Base-by-base conservation (phyloP, 805 yeast genomes). In the Yarrowia alimentaria region DNA sequence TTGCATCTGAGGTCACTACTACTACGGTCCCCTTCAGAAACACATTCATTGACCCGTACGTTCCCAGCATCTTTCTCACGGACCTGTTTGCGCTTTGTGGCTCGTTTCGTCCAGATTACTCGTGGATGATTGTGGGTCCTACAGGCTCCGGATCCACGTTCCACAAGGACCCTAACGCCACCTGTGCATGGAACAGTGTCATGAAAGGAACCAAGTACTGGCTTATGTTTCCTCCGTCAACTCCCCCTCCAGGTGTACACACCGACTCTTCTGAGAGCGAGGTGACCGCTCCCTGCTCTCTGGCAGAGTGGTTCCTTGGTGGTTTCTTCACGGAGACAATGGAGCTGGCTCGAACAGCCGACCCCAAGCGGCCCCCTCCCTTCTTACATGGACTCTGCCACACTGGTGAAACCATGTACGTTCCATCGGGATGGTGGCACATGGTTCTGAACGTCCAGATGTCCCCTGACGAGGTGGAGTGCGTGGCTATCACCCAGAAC, bases 391-490 rank as follows among this genome's bases (percentile, higher is more conserved):
- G 87, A 0, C 71, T 89, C 11, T 84, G 94, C 0, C 79, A 78
- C 56, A 83, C 88, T 0, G 91, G 90, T 5, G 94, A 90, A 62
- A 83, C 88, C 54, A 77, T 88, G 74, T 79, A 84, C 63, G 97
- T 89, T 6, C 97, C 97, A 3, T 75, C 89, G n/a, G 94, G 95
- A 0, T 89, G 97, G 97, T 89, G 97, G 97, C 97, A 89, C 70
- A 71, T 81, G 38, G 97, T 90, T 22, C 85, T 89, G n/a, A 89
- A 89, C 59, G 61, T 89, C n/a, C n/a, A n/a, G n/a, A 10, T 30
- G 37, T 6, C n/a, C n/a, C n/a, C n/a, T n/a, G n/a, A n/a, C n/a
- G 50, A 43, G 3, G 88, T 83, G 61, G 64, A 61, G 20, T 54
- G 63, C 32, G 80, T 89, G 14, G 97, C 96, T 0, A 67, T 89